Base-by-base conservation (phyloP, 495 filamentous ascomycete species). In the Aspergillus baeticus region DNA sequence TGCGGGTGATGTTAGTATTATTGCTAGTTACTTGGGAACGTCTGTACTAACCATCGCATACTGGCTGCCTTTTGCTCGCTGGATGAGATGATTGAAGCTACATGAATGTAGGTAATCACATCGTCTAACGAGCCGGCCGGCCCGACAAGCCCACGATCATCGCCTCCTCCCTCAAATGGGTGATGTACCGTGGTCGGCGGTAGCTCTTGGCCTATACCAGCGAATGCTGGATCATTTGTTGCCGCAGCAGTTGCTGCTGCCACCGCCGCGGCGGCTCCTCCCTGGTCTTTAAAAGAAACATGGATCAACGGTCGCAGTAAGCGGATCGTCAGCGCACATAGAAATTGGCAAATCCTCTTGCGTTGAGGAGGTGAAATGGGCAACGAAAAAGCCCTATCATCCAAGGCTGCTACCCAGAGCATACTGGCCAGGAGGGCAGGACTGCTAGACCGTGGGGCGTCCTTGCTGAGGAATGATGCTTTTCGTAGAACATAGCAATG, bases 11-110 rank as follows among this genome's bases (percentile, higher is more conserved):
- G 36, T 55, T 41, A 64, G 60, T 33, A 42, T 20, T 23, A 18
- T 20, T n/a, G n/a, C n/a, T n/a, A n/a, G n/a, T 15, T 6, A 38
- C 22, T 15, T 21, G 11, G 20, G 39, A 45, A 7, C 18, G 22
- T 6, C 10, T 7, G 45, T 23, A 61, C 67, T 17, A 54, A 77
- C 92, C 92, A 97, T 58, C 92, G 79, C 67, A 97, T 81, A 60
- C 91, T 96, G 26, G 92, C 92, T 8, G 90, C 90, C 69, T 96
- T 96, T 70, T 96, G 93, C 65, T 97, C 92, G 64, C 90, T 96
- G 1, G 92, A 90, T 5, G 91, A 96, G 20, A 96, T 88, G 22
- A 97, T 92, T 8, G 89, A 93, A 8, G 92, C 91, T 6, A 96
- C 77, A 71, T 96, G 90, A 52, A 92, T 89, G 67, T 96, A 96